Conservation (phyloP, 345 rosid genomes). For the Syzygium aqueum region DNA sequence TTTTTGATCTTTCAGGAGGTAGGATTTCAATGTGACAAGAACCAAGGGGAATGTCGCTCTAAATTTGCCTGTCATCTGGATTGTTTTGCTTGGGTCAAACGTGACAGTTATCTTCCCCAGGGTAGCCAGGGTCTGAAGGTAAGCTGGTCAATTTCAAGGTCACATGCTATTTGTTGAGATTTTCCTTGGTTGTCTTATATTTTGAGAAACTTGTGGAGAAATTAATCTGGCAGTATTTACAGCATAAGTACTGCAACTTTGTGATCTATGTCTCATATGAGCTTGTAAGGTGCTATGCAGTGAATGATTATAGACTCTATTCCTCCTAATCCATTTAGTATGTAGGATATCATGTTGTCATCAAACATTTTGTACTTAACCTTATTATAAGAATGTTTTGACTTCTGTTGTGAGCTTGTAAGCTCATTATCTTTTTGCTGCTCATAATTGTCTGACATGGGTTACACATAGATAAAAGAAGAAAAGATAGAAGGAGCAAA, state of each 20-base stretch:
- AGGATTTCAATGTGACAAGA: constrained; percentile 82
- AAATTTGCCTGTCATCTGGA: constrained; percentile 93
- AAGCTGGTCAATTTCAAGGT: constrained; percentile 6
- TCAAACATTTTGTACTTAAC: not conserved
- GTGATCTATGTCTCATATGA: not conserved
- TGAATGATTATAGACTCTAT: not conserved
- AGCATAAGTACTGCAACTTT: not conserved
- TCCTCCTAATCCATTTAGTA: not conserved
- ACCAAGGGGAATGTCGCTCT: constrained; percentile 93
- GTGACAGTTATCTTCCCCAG: constrained; percentile 98
- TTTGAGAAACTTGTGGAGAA: not conserved
- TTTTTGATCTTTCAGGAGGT: constrained; percentile 52
- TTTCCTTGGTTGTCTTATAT: not conserved
- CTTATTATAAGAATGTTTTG: not conserved
- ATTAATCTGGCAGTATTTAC: not conserved
- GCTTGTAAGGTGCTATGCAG: not conserved
- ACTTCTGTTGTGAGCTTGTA: not conserved
- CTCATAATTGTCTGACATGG: not conserved
- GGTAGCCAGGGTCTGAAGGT: constrained; percentile 99
- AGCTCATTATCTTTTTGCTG: not conserved
- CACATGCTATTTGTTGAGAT: not conserved
- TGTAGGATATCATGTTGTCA: not conserved
- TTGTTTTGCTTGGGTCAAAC: constrained; percentile 99
- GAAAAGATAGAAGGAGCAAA: not conserved
- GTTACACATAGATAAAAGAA: not conserved